These are phyloP conservation scores for Trichoderma erinaceum DNA, from an alignment of 495 filamentous ascomycete species.

Conservation along the genomic window DNA sequence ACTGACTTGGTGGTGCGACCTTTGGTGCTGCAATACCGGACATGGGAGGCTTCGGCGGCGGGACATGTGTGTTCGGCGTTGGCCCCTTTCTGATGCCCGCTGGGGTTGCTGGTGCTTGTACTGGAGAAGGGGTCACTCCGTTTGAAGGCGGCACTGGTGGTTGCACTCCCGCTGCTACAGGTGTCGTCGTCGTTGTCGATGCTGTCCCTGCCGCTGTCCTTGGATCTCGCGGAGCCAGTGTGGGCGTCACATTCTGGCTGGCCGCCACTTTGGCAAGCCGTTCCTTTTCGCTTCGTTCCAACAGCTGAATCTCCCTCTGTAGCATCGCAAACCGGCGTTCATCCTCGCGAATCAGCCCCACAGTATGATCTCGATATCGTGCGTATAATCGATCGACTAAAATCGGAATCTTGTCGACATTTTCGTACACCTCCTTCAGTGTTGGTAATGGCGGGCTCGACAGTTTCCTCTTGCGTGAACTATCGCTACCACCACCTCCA, in stretches of 20 bases:
- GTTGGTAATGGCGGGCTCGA: constrained; percentile 56
- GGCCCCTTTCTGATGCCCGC: constrained; percentile 1
- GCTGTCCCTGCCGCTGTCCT: constrained; percentile 17
- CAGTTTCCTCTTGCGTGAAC: constrained; percentile 68
- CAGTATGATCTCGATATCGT: constrained; percentile 60
- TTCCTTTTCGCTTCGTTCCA: constrained; percentile 45
- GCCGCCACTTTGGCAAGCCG: constrained; percentile 21
- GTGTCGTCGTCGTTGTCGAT: constrained; percentile 21
- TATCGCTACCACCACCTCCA: constrained; percentile 32
- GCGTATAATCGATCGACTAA: constrained; percentile 68
- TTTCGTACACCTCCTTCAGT: constrained; percentile 56
- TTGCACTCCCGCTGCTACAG: constrained; percentile 18
- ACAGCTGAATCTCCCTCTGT: constrained; percentile 58
- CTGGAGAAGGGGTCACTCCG: constrained; percentile 21
- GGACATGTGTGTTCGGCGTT: constrained; percentile 9
- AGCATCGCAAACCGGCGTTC: constrained; percentile 62
- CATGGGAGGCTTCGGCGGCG: not conserved
- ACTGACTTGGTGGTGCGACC: not conserved
- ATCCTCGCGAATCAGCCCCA: constrained; percentile 64
- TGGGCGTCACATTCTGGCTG: constrained; percentile 24
- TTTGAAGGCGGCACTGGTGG: constrained; percentile 18
- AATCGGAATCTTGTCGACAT: constrained; percentile 59
- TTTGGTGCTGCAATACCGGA: constrained; percentile 9
- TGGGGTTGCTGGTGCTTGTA: constrained; percentile 16
- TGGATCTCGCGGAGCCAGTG: constrained; percentile 3